Evolutionary conservation across 371 early-diverging fungal species (phyloP), one percentile per base, ranked within the genome.

Genomic region (Mortierella sp.): DNA sequence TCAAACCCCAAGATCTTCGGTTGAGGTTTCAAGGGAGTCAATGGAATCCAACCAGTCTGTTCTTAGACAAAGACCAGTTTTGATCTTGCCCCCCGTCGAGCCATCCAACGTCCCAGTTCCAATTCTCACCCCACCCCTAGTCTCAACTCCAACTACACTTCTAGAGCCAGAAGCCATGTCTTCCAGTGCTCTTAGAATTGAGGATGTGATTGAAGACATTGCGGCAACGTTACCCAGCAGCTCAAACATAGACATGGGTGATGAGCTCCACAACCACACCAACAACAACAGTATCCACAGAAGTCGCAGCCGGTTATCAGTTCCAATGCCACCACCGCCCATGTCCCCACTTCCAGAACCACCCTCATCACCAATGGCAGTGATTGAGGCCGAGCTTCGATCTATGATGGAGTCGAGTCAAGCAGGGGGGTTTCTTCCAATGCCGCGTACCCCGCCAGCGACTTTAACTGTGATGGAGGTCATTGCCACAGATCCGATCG

Each of bases 191-290:
- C 30, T 57, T 11, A 30, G 30, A 15, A 57, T 57, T 26, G 57
- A 57, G 29, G 57, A 57, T 57, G 57, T 57, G 57, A 57, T 57
- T 57, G 57, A 57, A 4, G 57, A 57, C 9, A 57, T 57, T 28
- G 57, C 57, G 25, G 26, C 57, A 14, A 57, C 57, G 14, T 29
- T 57, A 37, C 37, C 37, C 3, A 37, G 9, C 37, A 9, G 37
- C 37, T 3, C 37, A 5, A 37, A 9, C 9, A 37, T 37, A 9
- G 9, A 37, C 37, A 37, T 37, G 3, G 37, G 37, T 5, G 37
- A 37, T 9, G 9, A 37, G n/a, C n/a, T 37, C 37, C 3, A 37
- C 37, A 37, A 5, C 37, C 37, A 37, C 37, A 37, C 9, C 30
- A n/a, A 5, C 9, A 9, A n/a, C n/a, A n/a, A n/a, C n/a, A n/a